phyloP scores from a whole-genome alignment of 495 filamentous ascomycete species.

The Tuber umbilicatum region DNA sequence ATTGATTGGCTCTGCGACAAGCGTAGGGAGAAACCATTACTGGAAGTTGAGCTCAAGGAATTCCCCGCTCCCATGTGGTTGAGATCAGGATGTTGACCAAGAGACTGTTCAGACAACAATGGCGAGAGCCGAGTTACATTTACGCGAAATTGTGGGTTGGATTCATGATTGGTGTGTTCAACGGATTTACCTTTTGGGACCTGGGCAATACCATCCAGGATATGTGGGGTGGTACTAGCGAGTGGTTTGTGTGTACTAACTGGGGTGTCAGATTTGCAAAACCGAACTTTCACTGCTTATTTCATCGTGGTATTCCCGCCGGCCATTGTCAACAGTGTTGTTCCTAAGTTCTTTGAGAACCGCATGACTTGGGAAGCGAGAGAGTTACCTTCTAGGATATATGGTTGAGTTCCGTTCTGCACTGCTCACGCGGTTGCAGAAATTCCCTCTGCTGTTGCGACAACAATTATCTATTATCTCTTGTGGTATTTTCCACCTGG shows the following conservation, averaged over 20 bases:
- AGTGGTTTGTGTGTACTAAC: not conserved
- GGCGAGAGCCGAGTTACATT: conserved; percentile 62
- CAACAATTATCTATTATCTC: conserved; percentile 61
- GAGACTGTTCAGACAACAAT: conserved; percentile 59
- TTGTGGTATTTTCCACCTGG: conserved; percentile 78
- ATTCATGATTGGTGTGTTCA: conserved; percentile 62
- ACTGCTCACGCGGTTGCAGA: conserved; percentile 71
- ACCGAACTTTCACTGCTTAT: conserved; percentile 73
- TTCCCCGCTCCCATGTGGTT: conserved; percentile 55
- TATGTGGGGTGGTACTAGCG: not conserved
- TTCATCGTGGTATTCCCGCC: conserved; percentile 68
- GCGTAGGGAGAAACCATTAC: conserved; percentile 48
- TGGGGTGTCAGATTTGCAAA: conserved; percentile 62
- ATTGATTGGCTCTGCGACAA: conserved; percentile 53
- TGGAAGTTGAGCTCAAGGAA: conserved; percentile 47
- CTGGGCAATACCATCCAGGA: conserved; percentile 55
- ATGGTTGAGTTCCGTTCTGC: conserved; percentile 76
- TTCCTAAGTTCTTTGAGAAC: conserved; percentile 74
- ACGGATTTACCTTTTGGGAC: conserved; percentile 82
- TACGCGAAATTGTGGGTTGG: conserved; percentile 63
- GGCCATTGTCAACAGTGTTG: conserved; percentile 62
- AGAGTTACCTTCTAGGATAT: conserved; percentile 70
- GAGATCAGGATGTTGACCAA: conserved; percentile 54
- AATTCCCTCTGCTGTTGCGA: conserved; percentile 63
- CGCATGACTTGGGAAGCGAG: conserved; percentile 67